Evolutionary conservation across 208 protist species (phyloP).

Genomic region (Leishmania major): DNA sequence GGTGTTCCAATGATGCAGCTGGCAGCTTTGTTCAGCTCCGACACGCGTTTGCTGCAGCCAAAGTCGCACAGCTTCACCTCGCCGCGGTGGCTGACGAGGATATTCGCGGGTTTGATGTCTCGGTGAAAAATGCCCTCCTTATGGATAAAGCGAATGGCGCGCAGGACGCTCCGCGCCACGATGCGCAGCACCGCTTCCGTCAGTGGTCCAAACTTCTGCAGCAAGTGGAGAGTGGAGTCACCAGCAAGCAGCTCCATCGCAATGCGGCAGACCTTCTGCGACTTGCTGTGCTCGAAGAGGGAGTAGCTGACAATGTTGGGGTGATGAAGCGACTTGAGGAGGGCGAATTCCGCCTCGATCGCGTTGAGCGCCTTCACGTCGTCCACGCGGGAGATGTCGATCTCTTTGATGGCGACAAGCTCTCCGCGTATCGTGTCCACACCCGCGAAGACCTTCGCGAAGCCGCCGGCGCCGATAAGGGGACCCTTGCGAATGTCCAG

Average conservation of each 20-base stretch:
- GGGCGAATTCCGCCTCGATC: conserved; percentile 86
- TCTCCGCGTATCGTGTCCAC: conserved; percentile 82
- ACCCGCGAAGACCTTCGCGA: conserved; percentile 84
- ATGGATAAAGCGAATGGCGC: conserved; percentile 90
- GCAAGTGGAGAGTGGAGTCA: conserved; percentile 75
- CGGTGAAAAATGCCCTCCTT: conserved; percentile 89
- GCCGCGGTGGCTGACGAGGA: conserved; percentile 83
- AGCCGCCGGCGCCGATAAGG: conserved; percentile 83
- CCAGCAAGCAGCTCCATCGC: conserved; percentile 90
- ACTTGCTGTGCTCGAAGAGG: conserved; percentile 87
- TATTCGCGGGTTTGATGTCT: conserved; percentile 93
- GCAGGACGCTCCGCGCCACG: conserved; percentile 66
- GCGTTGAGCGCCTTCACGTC: conserved; percentile 69
- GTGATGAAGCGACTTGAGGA: conserved; percentile 83
- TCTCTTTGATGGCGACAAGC: conserved; percentile 91
- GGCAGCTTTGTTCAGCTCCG: conserved; percentile 79
- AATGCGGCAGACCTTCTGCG: conserved; percentile 88
- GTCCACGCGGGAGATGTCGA: conserved; percentile 77
- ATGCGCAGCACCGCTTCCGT: conserved; percentile 80
- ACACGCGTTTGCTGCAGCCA: conserved; percentile 89
- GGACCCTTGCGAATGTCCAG: conserved; percentile 74
- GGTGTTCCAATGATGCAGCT: conserved; percentile 91
- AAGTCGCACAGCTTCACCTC: conserved; percentile 93
- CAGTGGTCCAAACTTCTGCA: conserved; percentile 84
- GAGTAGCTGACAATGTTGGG: conserved; percentile 90